A percentile compares a stretch with the other conserved stretches of the same genome.
Evolutionary conservation across 1,284 basidiomycete species (phyloP).

Genomic region (Cutaneotrichosporon sp.): DNA sequence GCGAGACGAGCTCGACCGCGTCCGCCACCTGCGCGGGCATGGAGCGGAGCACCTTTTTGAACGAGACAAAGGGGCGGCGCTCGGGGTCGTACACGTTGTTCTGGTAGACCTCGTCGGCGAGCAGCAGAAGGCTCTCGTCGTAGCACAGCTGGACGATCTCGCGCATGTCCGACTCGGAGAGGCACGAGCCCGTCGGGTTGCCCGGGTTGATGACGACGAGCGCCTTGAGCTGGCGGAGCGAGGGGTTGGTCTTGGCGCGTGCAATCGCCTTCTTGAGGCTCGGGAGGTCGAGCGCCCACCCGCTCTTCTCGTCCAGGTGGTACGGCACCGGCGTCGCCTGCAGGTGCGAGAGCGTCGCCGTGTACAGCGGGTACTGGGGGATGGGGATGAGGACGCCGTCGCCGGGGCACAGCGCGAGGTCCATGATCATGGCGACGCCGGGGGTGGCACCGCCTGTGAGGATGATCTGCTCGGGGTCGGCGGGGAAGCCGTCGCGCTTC

Average conservation of each 20-base stretch:
- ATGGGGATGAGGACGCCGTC: constrained; percentile 68
- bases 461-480: constrained; percentile 82
- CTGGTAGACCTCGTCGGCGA: constrained; percentile 94
- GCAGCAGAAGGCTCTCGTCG: constrained; percentile 74
- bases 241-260: constrained; percentile 65
- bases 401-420: constrained; percentile 32
- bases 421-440: constrained; percentile 82
- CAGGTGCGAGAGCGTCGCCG: constrained; percentile 81
- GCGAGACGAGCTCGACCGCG: constrained; percentile 72
- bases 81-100: constrained; percentile 69
- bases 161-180: constrained; percentile 69
- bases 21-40: constrained; percentile 56
- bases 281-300: constrained; percentile 75
- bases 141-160: constrained; percentile 75
- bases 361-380: constrained; percentile 94
- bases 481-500: constrained; percentile 77
- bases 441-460: constrained; percentile 86
- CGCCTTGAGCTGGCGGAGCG: constrained; percentile 62
- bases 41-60: constrained; percentile 75
- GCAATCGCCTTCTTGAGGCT: constrained; percentile 68
- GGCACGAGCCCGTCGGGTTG: constrained; percentile 83
- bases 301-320: constrained; percentile 74
- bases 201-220: constrained; percentile 93
- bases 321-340: constrained; percentile 77
- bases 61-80: constrained; percentile 75